phyloP scores from a whole-genome alignment of 2,329 filamentous ascomycete genomes.

The Colletotrichum coccodes region DNA sequence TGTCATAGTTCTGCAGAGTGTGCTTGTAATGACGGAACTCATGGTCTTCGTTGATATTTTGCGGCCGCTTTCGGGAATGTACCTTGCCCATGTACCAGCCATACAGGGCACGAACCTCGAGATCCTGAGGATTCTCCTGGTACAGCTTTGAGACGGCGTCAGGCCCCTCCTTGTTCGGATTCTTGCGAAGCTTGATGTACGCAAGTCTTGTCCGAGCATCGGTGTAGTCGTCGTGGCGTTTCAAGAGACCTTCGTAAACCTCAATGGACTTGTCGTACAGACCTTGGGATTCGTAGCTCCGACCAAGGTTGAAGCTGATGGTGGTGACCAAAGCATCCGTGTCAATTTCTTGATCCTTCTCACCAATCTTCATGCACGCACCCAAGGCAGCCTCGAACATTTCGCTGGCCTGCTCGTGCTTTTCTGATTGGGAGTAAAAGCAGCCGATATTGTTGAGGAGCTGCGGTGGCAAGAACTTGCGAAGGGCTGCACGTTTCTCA shows the following conservation, averaged over 20 bases:
- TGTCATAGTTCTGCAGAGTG: slow-evolving; percentile 92
- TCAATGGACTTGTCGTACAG: slow-evolving; percentile 85
- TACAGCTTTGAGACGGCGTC: slow-evolving; percentile 88
- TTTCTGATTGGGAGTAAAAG: slow-evolving; percentile 91
- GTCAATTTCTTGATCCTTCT: slow-evolving; percentile 80
- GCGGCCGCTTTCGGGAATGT: slow-evolving; percentile 80
- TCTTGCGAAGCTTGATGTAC: slow-evolving; percentile 86
- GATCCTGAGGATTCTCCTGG: slow-evolving; percentile 82
- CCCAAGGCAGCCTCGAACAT: slow-evolving; percentile 93
- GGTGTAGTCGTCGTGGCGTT: slow-evolving; percentile 89
- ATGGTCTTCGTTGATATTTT: slow-evolving; percentile 86
- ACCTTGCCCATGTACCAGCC: slow-evolving; percentile 93
- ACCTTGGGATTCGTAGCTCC: slow-evolving; percentile 89
- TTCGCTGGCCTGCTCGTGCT: slow-evolving; percentile 81
- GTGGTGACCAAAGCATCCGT: slow-evolving; percentile 93
- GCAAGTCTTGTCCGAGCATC: slow-evolving; percentile 90
- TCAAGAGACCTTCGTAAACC: slow-evolving; percentile 87
- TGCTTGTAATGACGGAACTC: slow-evolving; percentile 97
- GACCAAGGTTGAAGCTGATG: slow-evolving; percentile 95
- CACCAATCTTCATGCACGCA: slow-evolving; percentile 84
- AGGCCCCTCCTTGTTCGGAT: slow-evolving; percentile 85
- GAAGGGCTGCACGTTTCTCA: slow-evolving; percentile 69
- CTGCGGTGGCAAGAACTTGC: slow-evolving; percentile 86
- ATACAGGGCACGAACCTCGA: slow-evolving; percentile 92
- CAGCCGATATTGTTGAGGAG: slow-evolving; percentile 97